Percentiles rank a stretch among this genome's conserved stretches.
These are phyloP conservation scores for Fusarium ramigenum DNA, from an alignment of 2,329 filamentous ascomycete genomes.

Conservation along the genomic window DNA sequence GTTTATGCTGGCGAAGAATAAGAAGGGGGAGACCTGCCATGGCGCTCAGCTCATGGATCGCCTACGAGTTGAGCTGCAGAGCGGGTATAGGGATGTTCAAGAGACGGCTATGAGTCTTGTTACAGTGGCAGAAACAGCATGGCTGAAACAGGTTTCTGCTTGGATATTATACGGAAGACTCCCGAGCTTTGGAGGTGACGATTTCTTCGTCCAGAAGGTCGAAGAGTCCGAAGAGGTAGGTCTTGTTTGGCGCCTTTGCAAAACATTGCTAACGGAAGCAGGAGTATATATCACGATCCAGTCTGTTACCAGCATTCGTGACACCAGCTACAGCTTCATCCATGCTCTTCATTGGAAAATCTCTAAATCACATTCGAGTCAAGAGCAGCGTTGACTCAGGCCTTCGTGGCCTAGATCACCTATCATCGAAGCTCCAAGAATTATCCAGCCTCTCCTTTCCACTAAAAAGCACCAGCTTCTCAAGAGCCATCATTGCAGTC, in stretches of 20 bases:
- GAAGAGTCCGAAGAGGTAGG: conserved; percentile 54
- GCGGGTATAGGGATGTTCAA: conserved; percentile 88
- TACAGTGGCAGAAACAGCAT: conserved; percentile 84
- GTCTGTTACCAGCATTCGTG: conserved; percentile 82
- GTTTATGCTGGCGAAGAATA: conserved; percentile 67
- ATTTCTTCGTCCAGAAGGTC: conserved; percentile 81
- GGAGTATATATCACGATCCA: conserved; percentile 67
- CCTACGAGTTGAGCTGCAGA: conserved; percentile 79
- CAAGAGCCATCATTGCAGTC: conserved; percentile 78
- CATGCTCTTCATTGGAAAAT: conserved; percentile 90
- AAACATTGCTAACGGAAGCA: conserved; percentile 36
- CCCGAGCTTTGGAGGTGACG: conserved; percentile 78
- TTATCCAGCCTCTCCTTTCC: conserved; percentile 77
- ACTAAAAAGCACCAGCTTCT: conserved; percentile 75
- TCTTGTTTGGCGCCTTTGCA: neutral
- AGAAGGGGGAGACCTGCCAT: conserved; percentile 58
- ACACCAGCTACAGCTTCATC: conserved; percentile 77
- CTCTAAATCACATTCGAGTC: conserved; percentile 82
- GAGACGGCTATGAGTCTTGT: conserved; percentile 77
- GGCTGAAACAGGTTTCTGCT: conserved; percentile 88
- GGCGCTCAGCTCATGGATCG: conserved; percentile 81
- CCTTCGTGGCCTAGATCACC: conserved; percentile 64
- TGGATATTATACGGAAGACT: conserved; percentile 92
- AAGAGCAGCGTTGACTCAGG: conserved; percentile 57
- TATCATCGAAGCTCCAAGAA: conserved; percentile 74